Conservation (phyloP, 805 yeast species). For the Ogataea minuta region DNA sequence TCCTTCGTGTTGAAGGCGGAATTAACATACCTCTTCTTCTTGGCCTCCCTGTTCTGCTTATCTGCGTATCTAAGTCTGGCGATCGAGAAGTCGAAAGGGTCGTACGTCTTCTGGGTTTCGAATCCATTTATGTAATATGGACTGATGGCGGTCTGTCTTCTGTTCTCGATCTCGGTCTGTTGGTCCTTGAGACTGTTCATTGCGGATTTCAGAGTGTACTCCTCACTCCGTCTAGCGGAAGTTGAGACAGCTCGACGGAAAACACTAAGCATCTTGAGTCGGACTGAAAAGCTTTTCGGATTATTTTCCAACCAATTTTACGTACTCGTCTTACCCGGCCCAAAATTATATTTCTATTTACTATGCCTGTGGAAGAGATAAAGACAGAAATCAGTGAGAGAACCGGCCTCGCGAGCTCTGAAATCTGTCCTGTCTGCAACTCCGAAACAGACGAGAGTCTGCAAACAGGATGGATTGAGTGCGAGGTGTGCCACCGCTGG, state of each 20-base stretch:
- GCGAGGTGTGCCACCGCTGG: slow-evolving; percentile 56
- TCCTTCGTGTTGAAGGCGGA: slow-evolving; percentile 39
- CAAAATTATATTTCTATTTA: neutral
- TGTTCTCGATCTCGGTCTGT: slow-evolving; percentile 18
- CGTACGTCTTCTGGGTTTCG: slow-evolving; percentile 56
- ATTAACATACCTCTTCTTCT: slow-evolving; percentile 27
- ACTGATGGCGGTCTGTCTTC: slow-evolving; percentile 29
- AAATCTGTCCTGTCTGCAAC: slow-evolving; percentile 24
- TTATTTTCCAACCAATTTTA: neutral
- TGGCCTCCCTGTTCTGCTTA: slow-evolving; percentile 25
- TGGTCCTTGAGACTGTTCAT: slow-evolving; percentile 22
- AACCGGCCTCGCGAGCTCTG: slow-evolving; percentile 1
- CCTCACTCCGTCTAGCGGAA: slow-evolving; percentile 9
- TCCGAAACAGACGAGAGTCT: slow-evolving; percentile 10
- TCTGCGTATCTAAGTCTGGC: slow-evolving; percentile 53
- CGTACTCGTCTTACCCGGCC: slow-evolving; percentile 8
- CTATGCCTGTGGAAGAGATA: neutral
- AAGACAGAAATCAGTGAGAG: neutral
- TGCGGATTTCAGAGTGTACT: slow-evolving; percentile 20
- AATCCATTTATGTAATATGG: slow-evolving; percentile 46
- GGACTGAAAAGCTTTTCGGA: neutral
- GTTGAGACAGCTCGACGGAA: slow-evolving; percentile 13
- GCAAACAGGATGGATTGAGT: slow-evolving; percentile 47
- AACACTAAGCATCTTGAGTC: slow-evolving; percentile 4
- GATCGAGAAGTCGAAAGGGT: slow-evolving; percentile 77